Percentiles rank a stretch among this genome's conserved stretches.
These are phyloP conservation scores for Kodamaea sp. DNA, from an alignment of 1,139 yeast species.

Conservation along the genomic window DNA sequence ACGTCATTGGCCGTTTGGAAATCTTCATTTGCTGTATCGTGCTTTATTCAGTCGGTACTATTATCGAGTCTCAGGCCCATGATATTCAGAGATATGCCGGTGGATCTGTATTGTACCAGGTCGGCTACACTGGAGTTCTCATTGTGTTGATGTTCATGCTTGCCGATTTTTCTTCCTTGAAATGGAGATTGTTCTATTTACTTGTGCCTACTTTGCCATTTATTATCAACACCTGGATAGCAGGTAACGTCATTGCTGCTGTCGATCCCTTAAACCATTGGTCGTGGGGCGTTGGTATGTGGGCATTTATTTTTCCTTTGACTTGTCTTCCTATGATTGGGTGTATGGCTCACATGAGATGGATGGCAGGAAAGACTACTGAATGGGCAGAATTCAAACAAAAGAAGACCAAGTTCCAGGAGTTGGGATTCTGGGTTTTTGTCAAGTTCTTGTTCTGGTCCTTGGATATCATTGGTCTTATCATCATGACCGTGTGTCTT, in stretches of 20 bases:
- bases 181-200: conserved; percentile 24
- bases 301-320: conserved; percentile 44
- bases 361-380: conserved; percentile 33
- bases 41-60: conserved; percentile 24
- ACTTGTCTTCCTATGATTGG: conserved; percentile 33
- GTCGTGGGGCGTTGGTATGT: conserved; percentile 40
- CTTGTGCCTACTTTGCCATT: conserved; percentile 24
- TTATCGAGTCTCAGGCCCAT: conserved; percentile 24
- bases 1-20: conserved; percentile 24
- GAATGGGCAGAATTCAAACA: conserved; percentile 33
- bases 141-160: conserved; percentile 19
- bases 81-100: conserved; percentile 24
- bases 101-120: conserved; percentile 25
- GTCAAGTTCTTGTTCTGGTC: conserved; percentile 33
- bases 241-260: conserved; percentile 20
- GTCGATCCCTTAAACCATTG: conserved; percentile 17
- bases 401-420: conserved; percentile 23
- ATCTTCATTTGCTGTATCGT: conserved; percentile 19
- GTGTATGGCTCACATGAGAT: conserved; percentile 36
- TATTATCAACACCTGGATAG: conserved; percentile 26
- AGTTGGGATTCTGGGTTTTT: conserved; percentile 25
- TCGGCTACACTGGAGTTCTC: conserved; percentile 24
- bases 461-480: conserved; percentile 36
- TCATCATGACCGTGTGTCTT: conserved; percentile 30
- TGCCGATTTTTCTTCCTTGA: conserved; percentile 23